phyloP scores from a whole-genome alignment of 768 basidiomycete species.

The Rhizopogon salebrosus region DNA sequence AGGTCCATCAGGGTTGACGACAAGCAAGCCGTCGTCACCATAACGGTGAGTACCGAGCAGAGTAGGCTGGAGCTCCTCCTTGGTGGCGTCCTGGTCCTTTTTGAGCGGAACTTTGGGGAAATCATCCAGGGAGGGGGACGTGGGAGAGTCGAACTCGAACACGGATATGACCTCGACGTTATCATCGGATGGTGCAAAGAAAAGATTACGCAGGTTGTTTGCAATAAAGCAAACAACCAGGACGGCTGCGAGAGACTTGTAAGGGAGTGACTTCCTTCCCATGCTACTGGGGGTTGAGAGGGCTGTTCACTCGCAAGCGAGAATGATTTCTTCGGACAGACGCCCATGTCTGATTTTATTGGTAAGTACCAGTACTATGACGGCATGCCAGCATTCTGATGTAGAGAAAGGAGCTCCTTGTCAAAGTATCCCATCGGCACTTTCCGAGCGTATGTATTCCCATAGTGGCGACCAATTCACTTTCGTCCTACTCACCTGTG shows the following conservation, averaged over 20 bases:
- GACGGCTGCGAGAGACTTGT: background rate
- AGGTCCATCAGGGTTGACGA: conserved; percentile 28
- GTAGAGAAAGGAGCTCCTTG: no score
- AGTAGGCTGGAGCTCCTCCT: background rate
- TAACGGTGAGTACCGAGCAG: conserved; percentile 15
- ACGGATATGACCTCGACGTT: background rate
- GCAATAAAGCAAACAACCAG: background rate
- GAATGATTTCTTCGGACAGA: background rate
- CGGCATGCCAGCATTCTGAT: no score
- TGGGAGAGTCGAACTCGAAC: background rate
- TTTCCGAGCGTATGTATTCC: no score
- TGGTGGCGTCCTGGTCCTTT: background rate
- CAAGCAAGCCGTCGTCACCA: conserved; percentile 25
- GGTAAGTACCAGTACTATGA: no score
- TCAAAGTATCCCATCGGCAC: no score
- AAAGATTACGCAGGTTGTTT: background rate
- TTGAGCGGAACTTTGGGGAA: background rate
- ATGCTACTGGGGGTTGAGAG: background rate
- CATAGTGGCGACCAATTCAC: no score
- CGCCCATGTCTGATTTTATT: no score
- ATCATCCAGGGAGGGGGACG: background rate
- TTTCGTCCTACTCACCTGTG: no score
- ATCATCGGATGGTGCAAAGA: background rate
- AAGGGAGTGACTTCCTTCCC: background rate
- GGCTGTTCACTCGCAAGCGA: background rate